Evolutionary conservation across 192 early-diverging fungal species (phyloP).

Genomic region (Coemansia sp.): DNA sequence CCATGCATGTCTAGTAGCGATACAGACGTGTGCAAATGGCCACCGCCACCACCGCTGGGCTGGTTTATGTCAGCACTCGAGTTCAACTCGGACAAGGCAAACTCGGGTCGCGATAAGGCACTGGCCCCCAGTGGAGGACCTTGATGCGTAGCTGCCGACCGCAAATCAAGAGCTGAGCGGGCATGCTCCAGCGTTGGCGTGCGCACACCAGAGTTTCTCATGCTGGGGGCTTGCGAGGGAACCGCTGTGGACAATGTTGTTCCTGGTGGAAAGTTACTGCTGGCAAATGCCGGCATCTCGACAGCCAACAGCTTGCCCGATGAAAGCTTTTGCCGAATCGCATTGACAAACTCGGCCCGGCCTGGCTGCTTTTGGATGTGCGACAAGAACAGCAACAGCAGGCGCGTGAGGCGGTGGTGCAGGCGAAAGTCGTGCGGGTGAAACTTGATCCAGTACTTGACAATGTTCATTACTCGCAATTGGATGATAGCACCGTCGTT

Average conservation of each 20-base stretch:
- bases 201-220: conserved; percentile 35
- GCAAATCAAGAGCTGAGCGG: conserved; percentile 47
- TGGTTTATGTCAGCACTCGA: background rate
- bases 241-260: conserved; percentile 20
- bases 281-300: conserved; percentile 40
- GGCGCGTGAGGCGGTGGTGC: conserved; percentile 51
- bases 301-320: conserved; percentile 51
- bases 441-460: conserved; percentile 89
- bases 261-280: conserved; percentile 1
- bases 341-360: conserved; percentile 56
- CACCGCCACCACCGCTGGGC: background rate
- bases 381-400: conserved; percentile 54
- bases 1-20: conserved; percentile 6
- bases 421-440: conserved; percentile 67
- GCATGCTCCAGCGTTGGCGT: conserved; percentile 27
- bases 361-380: conserved; percentile 59
- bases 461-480: conserved; percentile 79
- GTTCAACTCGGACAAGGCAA: background rate
- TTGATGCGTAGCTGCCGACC: conserved; percentile 1
- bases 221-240: conserved; percentile 36
- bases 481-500: conserved; percentile 64
- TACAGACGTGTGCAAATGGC: conserved; percentile 6
- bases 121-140: conserved; percentile 5
- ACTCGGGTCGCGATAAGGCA: background rate
- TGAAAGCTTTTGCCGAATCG: conserved; percentile 51